Evolutionary conservation across 2,329 filamentous ascomycete species (phyloP).

Genomic region (Pleoardoris graminearum): DNA sequence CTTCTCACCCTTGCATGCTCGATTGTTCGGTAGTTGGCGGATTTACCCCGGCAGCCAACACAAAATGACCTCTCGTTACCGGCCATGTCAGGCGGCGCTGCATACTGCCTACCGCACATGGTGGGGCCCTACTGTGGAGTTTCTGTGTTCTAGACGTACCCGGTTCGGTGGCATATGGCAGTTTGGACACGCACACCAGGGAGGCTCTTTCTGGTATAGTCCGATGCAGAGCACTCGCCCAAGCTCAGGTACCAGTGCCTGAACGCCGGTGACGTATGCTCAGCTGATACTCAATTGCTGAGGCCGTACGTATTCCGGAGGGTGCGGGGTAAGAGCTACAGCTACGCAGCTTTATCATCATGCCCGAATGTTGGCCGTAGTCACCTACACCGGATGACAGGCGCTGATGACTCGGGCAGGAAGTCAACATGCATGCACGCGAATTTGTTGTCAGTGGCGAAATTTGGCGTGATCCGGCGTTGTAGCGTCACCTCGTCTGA

Average conservation of each 20-base stretch:
- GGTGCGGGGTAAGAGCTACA: slow-evolving; percentile 3
- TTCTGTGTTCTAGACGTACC: background rate
- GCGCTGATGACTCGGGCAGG: background rate
- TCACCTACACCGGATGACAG: background rate
- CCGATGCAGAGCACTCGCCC: background rate
- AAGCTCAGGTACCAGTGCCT: background rate
- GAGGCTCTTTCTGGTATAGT: background rate
- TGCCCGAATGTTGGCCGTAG: background rate
- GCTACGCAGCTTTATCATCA: background rate
- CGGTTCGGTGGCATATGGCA: no score
- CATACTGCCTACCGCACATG: background rate
- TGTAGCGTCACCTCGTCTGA: background rate
- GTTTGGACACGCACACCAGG: background rate
- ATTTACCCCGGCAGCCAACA: background rate
- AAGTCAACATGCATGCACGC: background rate
- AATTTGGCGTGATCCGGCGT: background rate
- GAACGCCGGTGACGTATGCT: background rate
- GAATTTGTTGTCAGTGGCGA: background rate
- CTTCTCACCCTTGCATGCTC: background rate
- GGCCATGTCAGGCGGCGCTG: background rate
- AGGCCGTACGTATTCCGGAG: background rate
- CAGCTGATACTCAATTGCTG: background rate
- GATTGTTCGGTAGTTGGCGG: background rate
- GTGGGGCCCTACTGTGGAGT: background rate
- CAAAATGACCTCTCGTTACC: background rate